These are phyloP conservation scores for Ogataea kodamae DNA, from an alignment of 805 yeast genomes.

Conservation along the genomic window DNA sequence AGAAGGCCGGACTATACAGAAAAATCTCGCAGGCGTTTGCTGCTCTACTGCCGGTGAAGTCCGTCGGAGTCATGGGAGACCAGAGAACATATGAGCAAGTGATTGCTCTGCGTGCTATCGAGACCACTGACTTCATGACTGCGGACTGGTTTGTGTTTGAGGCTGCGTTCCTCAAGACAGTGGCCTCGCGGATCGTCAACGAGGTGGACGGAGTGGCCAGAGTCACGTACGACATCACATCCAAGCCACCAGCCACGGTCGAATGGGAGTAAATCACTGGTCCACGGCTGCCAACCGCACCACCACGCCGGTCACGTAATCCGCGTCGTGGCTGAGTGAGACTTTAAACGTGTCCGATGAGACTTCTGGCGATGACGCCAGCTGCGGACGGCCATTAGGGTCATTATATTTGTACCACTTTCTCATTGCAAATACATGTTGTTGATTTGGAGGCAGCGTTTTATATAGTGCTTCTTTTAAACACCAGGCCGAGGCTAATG, in stretches of 20 bases:
- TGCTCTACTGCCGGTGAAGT: slow-evolving; percentile 91
- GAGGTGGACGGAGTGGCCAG: slow-evolving; percentile 99
- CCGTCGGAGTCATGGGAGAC: slow-evolving; percentile 99
- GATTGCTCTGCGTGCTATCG: slow-evolving; percentile 97
- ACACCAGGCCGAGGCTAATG: slow-evolving; percentile 65
- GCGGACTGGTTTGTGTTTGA: slow-evolving; percentile 98
- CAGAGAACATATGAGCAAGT: slow-evolving; percentile 99
- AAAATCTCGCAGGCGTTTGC: slow-evolving; percentile 98
- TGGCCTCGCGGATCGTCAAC: slow-evolving; percentile 93
- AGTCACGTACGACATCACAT: slow-evolving; percentile 97
- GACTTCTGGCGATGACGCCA: slow-evolving; percentile 33
- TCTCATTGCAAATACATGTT: slow-evolving; percentile 49
- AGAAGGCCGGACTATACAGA: slow-evolving; percentile 85
- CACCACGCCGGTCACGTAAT: slow-evolving; percentile 53
- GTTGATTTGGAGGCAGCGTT: slow-evolving; percentile 47
- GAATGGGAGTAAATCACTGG: slow-evolving; percentile 81
- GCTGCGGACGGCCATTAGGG: slow-evolving; percentile 40
- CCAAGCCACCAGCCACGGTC: slow-evolving; percentile 99
- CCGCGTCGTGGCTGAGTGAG: slow-evolving; percentile 66
- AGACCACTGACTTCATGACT: slow-evolving; percentile 98
- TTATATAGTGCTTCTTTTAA: slow-evolving; percentile 73
- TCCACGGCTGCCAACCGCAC: slow-evolving; percentile 18
- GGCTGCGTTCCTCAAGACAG: slow-evolving; percentile 85
- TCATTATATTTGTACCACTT: slow-evolving; percentile 54
- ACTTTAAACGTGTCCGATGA: slow-evolving; percentile 47